phyloP scores from a whole-genome alignment of 2,329 filamentous ascomycete genomes.

The Neodidymelliopsis sp. region DNA sequence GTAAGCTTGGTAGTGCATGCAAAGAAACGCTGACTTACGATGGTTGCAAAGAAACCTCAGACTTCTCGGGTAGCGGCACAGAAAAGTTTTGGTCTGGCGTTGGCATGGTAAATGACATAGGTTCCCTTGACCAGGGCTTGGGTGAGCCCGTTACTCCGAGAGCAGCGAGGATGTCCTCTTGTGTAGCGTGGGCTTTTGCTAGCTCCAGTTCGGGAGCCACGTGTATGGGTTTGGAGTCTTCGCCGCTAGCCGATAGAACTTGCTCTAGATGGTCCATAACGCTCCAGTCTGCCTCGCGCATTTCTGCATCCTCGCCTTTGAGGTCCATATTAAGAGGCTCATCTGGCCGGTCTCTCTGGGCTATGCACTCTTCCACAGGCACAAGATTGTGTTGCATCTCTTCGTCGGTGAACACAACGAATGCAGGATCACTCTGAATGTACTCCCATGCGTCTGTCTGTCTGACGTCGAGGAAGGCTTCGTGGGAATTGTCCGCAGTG shows the following conservation, averaged over 20 bases:
- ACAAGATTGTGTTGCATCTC: constrained; percentile 50
- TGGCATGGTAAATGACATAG: constrained; percentile 21
- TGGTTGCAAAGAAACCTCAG: constrained; percentile 17
- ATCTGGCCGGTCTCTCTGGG: constrained; percentile 50
- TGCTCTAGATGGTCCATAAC: constrained; percentile 52
- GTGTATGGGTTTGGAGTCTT: constrained; percentile 15
- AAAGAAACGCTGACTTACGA: constrained; percentile 22
- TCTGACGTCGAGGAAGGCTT: constrained; percentile 56
- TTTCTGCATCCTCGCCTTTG: constrained; percentile 42
- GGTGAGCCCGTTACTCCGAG: constrained; percentile 49
- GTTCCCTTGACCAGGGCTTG: constrained; percentile 42
- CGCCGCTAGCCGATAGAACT: constrained; percentile 40
- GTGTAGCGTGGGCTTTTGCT: constrained; percentile 30
- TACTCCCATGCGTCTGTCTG: constrained; percentile 59
- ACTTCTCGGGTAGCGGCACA: constrained; percentile 29
- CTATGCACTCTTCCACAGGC: constrained; percentile 53
- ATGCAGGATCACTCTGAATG: constrained; percentile 60
- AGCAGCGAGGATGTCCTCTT: constrained; percentile 48
- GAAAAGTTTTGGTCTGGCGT: constrained; percentile 18
- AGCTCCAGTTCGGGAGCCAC: constrained; percentile 4
- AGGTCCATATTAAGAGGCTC: constrained; percentile 28
- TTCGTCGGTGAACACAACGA: constrained; percentile 53
- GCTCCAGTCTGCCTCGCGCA: constrained; percentile 46
- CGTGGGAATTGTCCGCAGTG: constrained; percentile 51
- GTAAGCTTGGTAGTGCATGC: background rate